phyloP scores from a whole-genome alignment of 768 basidiomycete genomes.

The Boletus fagicola region DNA sequence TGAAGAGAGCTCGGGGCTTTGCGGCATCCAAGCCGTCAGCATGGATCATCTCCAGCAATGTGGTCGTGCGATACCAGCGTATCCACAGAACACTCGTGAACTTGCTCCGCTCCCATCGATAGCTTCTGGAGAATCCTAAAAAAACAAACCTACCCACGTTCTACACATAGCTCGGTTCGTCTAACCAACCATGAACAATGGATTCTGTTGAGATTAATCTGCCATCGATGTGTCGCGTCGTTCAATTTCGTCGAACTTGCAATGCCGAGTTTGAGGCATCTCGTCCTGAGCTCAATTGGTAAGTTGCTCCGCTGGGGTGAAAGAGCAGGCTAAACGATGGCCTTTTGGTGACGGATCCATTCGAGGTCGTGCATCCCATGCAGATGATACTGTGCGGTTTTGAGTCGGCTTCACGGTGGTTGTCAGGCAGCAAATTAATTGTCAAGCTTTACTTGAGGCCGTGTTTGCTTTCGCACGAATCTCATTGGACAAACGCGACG shows the following conservation, averaged over 20 bases:
- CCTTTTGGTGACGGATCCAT: too few relatives aligned
- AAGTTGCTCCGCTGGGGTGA: neutral
- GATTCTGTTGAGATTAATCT: neutral
- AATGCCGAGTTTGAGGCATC: neutral
- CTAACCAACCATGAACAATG: neutral
- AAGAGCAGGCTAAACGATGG: too few relatives aligned
- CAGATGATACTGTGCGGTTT: neutral
- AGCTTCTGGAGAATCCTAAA: neutral
- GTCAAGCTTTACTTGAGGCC: too few relatives aligned
- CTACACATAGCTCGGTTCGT: neutral
- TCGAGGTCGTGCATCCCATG: too few relatives aligned
- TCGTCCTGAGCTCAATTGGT: neutral
- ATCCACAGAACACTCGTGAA: neutral
- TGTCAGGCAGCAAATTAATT: neutral
- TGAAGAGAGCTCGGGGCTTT: too few relatives aligned
- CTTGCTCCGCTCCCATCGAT: neutral
- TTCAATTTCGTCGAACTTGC: too few relatives aligned
- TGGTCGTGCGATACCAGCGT: neutral
- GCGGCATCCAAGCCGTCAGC: neutral
- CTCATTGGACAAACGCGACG: conserved; percentile 30
- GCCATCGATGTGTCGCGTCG: too few relatives aligned
- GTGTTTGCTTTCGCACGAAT: neutral
- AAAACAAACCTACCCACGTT: neutral
- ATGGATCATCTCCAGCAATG: neutral
- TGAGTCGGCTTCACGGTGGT: neutral